Conservation (phyloP, 306 rosid species). For the Fragaria ananassa region DNA sequence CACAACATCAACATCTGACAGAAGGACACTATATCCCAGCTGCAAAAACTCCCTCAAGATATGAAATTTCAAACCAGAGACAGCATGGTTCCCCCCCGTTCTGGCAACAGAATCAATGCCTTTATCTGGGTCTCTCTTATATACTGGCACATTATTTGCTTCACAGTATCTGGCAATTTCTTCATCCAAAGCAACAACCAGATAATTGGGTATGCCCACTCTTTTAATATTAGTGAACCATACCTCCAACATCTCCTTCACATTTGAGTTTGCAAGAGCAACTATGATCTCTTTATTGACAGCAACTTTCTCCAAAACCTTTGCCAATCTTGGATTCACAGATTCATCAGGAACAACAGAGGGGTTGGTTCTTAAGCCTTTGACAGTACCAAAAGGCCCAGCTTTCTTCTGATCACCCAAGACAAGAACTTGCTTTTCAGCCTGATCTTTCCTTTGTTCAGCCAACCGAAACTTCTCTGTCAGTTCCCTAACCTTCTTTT, state of each 20-base stretch:
- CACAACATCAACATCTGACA: slow-evolving; percentile 90
- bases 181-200: slow-evolving; percentile 80
- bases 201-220: slow-evolving; percentile 72
- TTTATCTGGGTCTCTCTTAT: slow-evolving; percentile 65
- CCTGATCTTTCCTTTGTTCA: slow-evolving; percentile 76
- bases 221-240: slow-evolving; percentile 78
- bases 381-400: slow-evolving; percentile 81
- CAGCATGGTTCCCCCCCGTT: slow-evolving; percentile 75
- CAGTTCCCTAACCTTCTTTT: slow-evolving; percentile 59
- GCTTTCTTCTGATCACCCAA: slow-evolving; percentile 64
- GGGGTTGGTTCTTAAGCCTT: slow-evolving; percentile 70
- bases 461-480: slow-evolving; percentile 61
- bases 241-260: slow-evolving; percentile 75
- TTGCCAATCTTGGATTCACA: slow-evolving; percentile 78
- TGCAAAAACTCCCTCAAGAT: slow-evolving; percentile 89
- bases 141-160: slow-evolving; percentile 67
- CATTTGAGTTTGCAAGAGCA: slow-evolving; percentile 82
- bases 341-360: slow-evolving; percentile 73
- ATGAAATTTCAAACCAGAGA: slow-evolving; percentile 73
- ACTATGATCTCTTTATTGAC: slow-evolving; percentile 71
- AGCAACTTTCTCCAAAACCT: slow-evolving; percentile 69
- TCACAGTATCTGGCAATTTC: slow-evolving; percentile 51
- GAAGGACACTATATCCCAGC: slow-evolving; percentile 82
- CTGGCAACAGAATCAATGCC: slow-evolving; percentile 57
- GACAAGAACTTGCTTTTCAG: slow-evolving; percentile 71